Evolutionary conservation across 2,329 filamentous ascomycete species (phyloP).

Genomic region (Aspergillus phoenicis): DNA sequence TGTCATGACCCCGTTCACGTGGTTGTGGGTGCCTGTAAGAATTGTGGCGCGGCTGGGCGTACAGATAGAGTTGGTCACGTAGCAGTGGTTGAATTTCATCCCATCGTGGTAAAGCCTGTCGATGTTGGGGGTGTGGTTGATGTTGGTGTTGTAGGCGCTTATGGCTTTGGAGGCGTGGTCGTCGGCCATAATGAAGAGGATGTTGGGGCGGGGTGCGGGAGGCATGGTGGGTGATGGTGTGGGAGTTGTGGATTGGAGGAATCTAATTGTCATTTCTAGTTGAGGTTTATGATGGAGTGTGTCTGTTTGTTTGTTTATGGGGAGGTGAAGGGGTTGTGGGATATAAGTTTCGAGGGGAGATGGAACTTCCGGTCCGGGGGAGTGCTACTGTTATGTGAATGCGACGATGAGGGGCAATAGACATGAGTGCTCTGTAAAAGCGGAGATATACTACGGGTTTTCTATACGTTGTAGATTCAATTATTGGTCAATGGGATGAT

Average conservation of each 20-base stretch:
- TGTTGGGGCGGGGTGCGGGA: not conserved
- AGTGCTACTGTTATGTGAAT: no score
- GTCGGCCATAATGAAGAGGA: constrained; percentile 4
- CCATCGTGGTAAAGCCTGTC: not conserved
- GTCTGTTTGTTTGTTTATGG: not conserved
- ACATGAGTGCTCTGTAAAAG: no score
- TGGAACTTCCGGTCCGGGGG: no score
- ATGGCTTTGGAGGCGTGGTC: constrained; percentile 8
- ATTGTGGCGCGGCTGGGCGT: constrained; percentile 1
- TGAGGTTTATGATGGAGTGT: not conserved
- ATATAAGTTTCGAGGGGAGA: no score
- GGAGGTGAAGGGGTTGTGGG: no score
- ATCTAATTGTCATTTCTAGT: not conserved
- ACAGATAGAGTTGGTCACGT: constrained; percentile 5
- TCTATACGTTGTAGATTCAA: not conserved
- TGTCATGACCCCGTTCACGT: not conserved
- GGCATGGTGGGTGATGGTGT: not conserved
- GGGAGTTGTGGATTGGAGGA: not conserved
- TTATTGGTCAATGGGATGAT: not conserved
- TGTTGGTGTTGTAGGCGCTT: not conserved
- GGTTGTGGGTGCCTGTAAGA: constrained; percentile 3
- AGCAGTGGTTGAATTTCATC: constrained; percentile 5
- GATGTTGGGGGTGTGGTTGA: not conserved
- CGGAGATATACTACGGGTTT: no score
- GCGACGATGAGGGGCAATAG: no score